Evolutionary conservation across 2,329 filamentous ascomycete species (phyloP), one percentile per base, ranked within the genome.

Genomic region (Diaporthe sp.): DNA sequence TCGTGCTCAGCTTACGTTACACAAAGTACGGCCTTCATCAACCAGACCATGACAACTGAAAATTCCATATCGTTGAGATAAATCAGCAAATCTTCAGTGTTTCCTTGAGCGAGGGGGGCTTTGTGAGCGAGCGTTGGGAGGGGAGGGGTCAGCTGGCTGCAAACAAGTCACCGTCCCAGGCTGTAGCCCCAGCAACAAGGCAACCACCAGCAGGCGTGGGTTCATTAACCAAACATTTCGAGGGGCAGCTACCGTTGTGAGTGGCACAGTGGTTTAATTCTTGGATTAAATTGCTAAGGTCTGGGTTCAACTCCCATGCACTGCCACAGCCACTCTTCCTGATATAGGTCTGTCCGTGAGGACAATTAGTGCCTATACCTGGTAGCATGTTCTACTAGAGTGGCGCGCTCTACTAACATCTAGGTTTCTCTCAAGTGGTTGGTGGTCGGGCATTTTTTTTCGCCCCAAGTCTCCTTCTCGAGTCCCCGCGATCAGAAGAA

Each of bases 311-410:
- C 7, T 55, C 53, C n/a, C n/a, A 15, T 39, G 25, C 25, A 25
- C n/a, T 55, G 37, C 37, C 31, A 55, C 53, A 9, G 53, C 25
- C 53, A 31, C 53, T 55, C 25, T 55, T 44, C 17, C 2, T 31
- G 12, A 55, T 55, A 28, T 55, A 28, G 53, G 53, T 25, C 25
- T 17, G 53, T 55, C 53, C 53, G 25, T 31, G 53, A 55, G 53
- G 53, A 55, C 53, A 31, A 31, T 55, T 55, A 28, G 53, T 55
- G 53, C 53, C 53, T 31, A 31, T 55, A 55, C 25, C 53, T 55
- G 6, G n/a, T 55, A 31, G 53, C 53, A 55, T 55, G 53, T 55
- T 55, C 53, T 28, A 31, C 25, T 4, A 28, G 53, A 55, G 53
- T 55, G 51, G 47, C 47, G 47, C 47, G 20, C 22, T 51, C 47